A percentile compares a stretch with the other conserved stretches of the same genome.
Evolutionary conservation across 768 basidiomycete genomes (phyloP).

Genomic region (Russula olivacea): DNA sequence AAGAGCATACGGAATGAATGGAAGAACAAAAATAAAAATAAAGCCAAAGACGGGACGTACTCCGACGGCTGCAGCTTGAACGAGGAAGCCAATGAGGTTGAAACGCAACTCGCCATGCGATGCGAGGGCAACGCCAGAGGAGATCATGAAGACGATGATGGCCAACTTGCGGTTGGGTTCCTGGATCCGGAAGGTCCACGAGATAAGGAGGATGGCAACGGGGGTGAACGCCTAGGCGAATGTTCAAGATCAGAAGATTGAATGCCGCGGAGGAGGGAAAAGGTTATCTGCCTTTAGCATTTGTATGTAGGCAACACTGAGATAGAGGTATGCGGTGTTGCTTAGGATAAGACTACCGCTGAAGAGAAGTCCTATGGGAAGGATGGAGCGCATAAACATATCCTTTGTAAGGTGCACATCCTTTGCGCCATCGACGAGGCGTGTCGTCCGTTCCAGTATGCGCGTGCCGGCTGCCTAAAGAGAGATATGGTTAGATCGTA

Average conservation of each 20-base stretch:
- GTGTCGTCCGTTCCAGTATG: constrained; percentile 74
- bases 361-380: constrained; percentile 93
- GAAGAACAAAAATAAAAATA: not conserved
- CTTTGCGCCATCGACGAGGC: constrained; percentile 68
- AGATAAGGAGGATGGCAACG: constrained; percentile 88
- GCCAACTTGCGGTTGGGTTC: constrained; percentile 79
- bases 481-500: not conserved
- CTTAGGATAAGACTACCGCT: constrained; percentile 85
- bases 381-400: constrained; percentile 76
- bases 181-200: constrained; percentile 83
- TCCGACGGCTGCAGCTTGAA: constrained; percentile 78
- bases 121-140: constrained; percentile 80
- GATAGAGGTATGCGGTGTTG: constrained; percentile 89
- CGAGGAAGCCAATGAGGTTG: constrained; percentile 79
- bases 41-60: constrained; percentile 42
- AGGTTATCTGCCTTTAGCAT: constrained; percentile 71
- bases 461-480: constrained; percentile 75
- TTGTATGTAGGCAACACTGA: constrained; percentile 93
- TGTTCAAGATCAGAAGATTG: not conserved
- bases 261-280: not conserved
- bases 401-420: constrained; percentile 76
- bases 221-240: constrained; percentile 76
- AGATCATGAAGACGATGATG: constrained; percentile 86
- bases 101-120: constrained; percentile 87
- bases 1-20: not conserved